Base-by-base conservation (phyloP, 2,329 filamentous ascomycete species). In the Periconia macrospinosa region DNA sequence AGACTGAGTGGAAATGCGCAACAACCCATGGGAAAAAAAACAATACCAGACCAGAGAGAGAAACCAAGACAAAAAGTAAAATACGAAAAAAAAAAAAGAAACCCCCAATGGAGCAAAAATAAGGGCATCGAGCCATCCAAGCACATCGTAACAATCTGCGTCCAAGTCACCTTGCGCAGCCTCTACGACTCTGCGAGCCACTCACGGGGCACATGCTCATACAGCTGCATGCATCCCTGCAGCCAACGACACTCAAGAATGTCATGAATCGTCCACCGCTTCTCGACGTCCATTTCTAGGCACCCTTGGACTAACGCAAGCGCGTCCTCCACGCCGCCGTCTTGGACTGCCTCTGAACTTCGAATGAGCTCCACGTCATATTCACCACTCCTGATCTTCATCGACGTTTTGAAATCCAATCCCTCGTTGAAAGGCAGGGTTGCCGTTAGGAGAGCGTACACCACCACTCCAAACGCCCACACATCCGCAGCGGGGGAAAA, bases 381-480 rank as follows among this genome's bases (percentile, higher is more conserved):
- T 17, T 81, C 79, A 6, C 85, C 85, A 15, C 76, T 78, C 30
- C 83, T 68, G 53, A 89, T 88, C 60, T 84, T 82, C 55, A 80
- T 78, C 51, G 81, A 80, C 3, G 86, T 79, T 52, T 82, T 83
- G 45, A 83, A 81, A 44, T 83, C 76, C 57, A 88, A 82, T 0
- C 79, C 69, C 60, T 87, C 82, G 46, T 83, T 79, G 71, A 88
- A 89, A 0, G 86, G 86, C 6, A 87, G 76, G 6, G 79, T 79
- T 15, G 85, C 85, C 0, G 84, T 84, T 20, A 87, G 72, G 20
- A 88, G 72, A 1, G 83, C 79, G 62, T 83, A 88, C 3, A 86
- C 75, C 11, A 86, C 81, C 9, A 88, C 83, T 5, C 86, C 86
- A 61, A 83, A 86, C 2, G 86, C 85, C 86, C 86, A 89, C 2